Evolutionary conservation across 176 grass and related monocot genomes (phyloP).

Genomic region (Coix lacrymajobi): DNA sequence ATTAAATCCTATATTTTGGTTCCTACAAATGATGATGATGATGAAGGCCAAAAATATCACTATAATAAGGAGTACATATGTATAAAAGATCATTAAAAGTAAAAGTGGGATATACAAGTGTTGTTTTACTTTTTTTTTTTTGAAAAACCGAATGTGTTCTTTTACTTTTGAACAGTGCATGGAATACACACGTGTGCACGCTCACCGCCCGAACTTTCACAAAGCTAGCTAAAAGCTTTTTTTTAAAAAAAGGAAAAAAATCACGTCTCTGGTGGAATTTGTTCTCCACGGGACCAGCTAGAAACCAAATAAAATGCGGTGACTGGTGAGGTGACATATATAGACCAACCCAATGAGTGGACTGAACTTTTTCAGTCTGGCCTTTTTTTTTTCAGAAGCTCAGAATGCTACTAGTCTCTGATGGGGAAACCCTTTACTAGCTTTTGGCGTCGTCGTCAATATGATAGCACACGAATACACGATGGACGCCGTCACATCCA

Average conservation of each 20-base stretch:
- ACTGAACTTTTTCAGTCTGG: too few relatives aligned
- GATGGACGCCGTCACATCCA: too few relatives aligned
- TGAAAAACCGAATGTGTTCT: too few relatives aligned
- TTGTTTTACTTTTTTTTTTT: neutral
- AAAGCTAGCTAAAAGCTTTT: neutral
- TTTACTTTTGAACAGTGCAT: neutral
- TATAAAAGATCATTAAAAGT: neutral
- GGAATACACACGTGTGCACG: too few relatives aligned
- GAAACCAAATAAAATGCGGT: neutral
- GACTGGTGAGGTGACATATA: neutral
- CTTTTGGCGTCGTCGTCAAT: too few relatives aligned
- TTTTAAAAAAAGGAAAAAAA: neutral
- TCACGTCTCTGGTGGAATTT: neutral
- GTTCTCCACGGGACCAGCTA: neutral
- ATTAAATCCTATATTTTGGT: too few relatives aligned
- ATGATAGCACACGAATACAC: too few relatives aligned
- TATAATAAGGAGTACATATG: too few relatives aligned
- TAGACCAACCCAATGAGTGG: neutral
- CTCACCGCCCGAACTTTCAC: neutral
- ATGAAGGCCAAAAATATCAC: too few relatives aligned
- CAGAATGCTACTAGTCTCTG: neutral
- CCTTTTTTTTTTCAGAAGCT: too few relatives aligned
- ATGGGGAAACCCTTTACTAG: too few relatives aligned
- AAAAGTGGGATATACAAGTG: neutral
- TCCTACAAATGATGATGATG: too few relatives aligned